A percentile compares a stretch with the other conserved stretches of the same genome.
Conservation (phyloP, 78 protist species). For the Neovahlkampfia damariscottae region DNA sequence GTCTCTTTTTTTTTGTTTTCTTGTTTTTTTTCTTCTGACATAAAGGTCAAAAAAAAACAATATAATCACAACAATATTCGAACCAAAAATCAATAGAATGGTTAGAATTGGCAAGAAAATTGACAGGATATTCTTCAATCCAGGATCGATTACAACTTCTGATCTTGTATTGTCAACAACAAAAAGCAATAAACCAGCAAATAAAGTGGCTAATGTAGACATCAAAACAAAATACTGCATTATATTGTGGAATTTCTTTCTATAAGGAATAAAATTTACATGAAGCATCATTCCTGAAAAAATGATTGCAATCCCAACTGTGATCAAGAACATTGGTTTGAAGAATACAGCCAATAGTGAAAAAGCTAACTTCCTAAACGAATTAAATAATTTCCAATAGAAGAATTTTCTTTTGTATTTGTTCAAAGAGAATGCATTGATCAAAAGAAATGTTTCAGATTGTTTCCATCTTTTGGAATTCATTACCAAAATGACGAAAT, state of each 20-base stretch:
- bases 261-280: neutral
- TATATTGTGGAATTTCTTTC: neutral
- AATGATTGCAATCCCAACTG: neutral
- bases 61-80: neutral
- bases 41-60: neutral
- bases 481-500: neutral
- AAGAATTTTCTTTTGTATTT: neutral
- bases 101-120: neutral
- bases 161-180: neutral
- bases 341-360: neutral
- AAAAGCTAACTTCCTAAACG: neutral
- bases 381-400: neutral
- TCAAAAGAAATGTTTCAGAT: neutral
- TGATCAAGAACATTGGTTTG: neutral
- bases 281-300: neutral
- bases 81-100: neutral
- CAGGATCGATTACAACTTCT: neutral
- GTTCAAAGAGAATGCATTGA: neutral
- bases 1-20: too few relatives aligned
- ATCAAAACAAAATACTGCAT: neutral
- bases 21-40: neutral
- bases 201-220: neutral
- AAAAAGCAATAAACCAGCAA: neutral
- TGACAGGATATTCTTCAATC: too few relatives aligned
- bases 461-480: neutral